Percentiles rank a stretch among this genome's conserved stretches.
These are phyloP conservation scores for Grigorovia yakushimaensis DNA, from an alignment of 805 yeast species.

Conservation along the genomic window DNA sequence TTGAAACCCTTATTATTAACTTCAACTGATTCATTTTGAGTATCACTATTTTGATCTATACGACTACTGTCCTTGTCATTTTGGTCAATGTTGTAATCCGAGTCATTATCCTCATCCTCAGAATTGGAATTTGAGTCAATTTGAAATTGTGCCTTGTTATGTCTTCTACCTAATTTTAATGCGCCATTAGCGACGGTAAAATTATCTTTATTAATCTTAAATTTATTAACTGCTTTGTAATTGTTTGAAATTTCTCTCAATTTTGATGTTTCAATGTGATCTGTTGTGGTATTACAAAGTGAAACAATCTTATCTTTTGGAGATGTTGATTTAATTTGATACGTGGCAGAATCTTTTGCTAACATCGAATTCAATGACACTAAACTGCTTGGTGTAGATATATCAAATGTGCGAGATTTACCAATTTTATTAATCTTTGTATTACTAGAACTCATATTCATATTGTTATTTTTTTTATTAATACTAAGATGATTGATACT, in stretches of 20 bases:
- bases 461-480: background rate
- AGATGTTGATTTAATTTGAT: background rate
- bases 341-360: background rate
- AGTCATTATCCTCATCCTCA: constrained; percentile 7
- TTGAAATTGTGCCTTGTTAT: constrained; percentile 1
- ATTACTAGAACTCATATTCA: background rate
- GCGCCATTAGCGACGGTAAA: background rate
- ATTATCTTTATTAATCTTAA: background rate
- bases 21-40: constrained; percentile 9
- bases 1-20: constrained; percentile 7
- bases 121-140: background rate
- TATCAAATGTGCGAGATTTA: constrained; percentile 10
- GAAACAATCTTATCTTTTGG: background rate
- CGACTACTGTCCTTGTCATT: too few species aligned
- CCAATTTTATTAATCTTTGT: constrained; percentile 2
- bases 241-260: background rate
- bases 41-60: constrained; percentile 1
- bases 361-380: constrained; percentile 11
- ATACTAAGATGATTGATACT: background rate
- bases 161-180: background rate
- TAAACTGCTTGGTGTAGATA: constrained; percentile 13
- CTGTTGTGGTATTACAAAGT: background rate
- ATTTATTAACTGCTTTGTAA: background rate
- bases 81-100: constrained; percentile 5
- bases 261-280: background rate